These are phyloP conservation scores for Phanerodontia chrysosporium DNA, from an alignment of 768 basidiomycete species.

Conservation along the genomic window DNA sequence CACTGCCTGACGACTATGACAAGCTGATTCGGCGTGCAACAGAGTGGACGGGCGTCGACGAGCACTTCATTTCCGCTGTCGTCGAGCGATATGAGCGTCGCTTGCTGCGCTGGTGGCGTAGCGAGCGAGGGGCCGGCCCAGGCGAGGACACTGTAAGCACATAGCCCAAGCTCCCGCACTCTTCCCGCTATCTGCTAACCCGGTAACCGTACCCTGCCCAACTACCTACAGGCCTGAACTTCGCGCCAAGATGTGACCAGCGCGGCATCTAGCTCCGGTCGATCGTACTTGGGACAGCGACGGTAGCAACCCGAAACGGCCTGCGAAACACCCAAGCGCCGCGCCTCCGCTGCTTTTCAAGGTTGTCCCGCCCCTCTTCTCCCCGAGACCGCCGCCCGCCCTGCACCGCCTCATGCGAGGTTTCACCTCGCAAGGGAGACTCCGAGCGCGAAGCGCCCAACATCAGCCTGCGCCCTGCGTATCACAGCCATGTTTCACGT, in stretches of 20 bases:
- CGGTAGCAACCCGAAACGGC: too few relatives aligned
- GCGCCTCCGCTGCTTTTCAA: too few relatives aligned
- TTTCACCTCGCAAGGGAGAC: too few relatives aligned
- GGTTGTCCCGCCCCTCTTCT: too few relatives aligned
- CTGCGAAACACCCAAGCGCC: too few relatives aligned
- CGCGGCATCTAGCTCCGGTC: not conserved
- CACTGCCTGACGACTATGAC: constrained; percentile 46
- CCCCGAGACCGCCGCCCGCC: too few relatives aligned
- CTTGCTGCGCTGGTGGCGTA: constrained; percentile 46
- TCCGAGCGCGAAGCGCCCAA: too few relatives aligned
- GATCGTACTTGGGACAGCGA: not conserved
- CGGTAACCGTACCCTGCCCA: too few relatives aligned
- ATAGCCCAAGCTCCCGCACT: not conserved
- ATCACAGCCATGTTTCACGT: too few relatives aligned
- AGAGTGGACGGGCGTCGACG: constrained; percentile 50
- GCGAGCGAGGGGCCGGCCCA: constrained; percentile 14
- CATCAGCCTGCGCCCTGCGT: too few relatives aligned
- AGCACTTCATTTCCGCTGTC: constrained; percentile 47
- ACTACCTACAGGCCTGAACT: not conserved
- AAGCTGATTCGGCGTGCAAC: constrained; percentile 49
- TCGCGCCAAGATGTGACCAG: too few relatives aligned
- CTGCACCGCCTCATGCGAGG: too few relatives aligned
- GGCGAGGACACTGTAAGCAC: not conserved
- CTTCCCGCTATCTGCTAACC: not conserved
- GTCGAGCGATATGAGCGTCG: constrained; percentile 67